These are phyloP conservation scores for Picea glauca DNA, from an alignment of 75 land plant species.

Conservation along the genomic window DNA sequence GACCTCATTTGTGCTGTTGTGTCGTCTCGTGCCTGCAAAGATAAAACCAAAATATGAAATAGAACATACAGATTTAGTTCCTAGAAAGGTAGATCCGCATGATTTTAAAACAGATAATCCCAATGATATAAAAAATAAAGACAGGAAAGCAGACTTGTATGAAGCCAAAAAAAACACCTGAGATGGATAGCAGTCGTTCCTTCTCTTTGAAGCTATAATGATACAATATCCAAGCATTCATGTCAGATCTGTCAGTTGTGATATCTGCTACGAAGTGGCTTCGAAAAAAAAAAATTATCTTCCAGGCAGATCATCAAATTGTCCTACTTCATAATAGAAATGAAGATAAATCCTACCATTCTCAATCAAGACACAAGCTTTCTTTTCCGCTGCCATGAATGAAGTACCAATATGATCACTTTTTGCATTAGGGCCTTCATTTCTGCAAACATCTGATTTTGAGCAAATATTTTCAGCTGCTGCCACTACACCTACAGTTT, in stretches of 20 bases:
- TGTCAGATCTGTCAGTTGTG: background rate
- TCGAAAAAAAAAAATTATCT: background rate
- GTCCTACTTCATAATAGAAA: background rate
- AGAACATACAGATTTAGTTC: background rate
- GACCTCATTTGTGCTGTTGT: background rate
- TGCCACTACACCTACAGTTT: background rate
- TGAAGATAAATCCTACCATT: background rate
- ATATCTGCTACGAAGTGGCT: background rate
- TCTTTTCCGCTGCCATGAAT: background rate
- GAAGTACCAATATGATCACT: background rate
- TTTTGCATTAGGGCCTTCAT: background rate
- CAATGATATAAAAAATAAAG: background rate
- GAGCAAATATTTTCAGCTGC: background rate
- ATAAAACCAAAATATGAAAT: slow-evolving; percentile 2
- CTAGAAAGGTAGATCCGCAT: background rate
- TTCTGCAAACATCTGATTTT: background rate
- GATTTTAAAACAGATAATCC: background rate
- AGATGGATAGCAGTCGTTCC: background rate
- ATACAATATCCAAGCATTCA: background rate
- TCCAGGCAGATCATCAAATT: background rate
- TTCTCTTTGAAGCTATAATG: background rate
- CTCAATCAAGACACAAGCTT: background rate
- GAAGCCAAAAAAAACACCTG: slow-evolving; percentile 3
- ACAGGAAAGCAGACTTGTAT: background rate
- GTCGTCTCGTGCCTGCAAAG: background rate